Percentiles rank a stretch among this genome's conserved stretches.
These are phyloP conservation scores for Magnaporthiopsis rhizophila DNA, from an alignment of 2,329 filamentous ascomycete species.

Conservation along the genomic window DNA sequence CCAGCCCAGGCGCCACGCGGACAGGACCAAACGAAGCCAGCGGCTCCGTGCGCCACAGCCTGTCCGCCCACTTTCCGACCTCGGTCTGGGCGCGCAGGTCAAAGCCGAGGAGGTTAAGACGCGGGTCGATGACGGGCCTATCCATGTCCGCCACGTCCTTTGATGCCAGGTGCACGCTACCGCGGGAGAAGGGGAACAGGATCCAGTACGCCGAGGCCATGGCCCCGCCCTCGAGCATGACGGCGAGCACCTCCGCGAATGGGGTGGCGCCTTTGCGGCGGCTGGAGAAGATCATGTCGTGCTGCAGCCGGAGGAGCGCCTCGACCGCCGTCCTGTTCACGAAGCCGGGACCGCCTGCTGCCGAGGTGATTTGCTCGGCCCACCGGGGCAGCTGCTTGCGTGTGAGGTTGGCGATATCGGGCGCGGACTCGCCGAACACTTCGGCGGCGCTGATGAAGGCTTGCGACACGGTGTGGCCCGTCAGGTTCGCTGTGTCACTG, in stretches of 20 bases:
- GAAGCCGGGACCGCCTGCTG: slow-evolving; percentile 20
- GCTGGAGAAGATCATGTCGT: slow-evolving; percentile 38
- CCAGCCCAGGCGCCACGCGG: slow-evolving; percentile 28
- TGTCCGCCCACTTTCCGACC: slow-evolving; percentile 13
- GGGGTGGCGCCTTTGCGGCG: slow-evolving; percentile 31
- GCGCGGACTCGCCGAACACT: slow-evolving; percentile 22
- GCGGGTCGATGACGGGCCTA: slow-evolving; percentile 41
- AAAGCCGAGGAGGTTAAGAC: slow-evolving; percentile 30
- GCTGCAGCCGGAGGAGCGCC: slow-evolving; percentile 33
- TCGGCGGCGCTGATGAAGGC: slow-evolving; percentile 26
- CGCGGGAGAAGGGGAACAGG: slow-evolving; percentile 43
- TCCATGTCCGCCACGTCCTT: slow-evolving; percentile 23
- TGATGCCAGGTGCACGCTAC: slow-evolving; percentile 42
- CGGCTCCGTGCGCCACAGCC: slow-evolving; percentile 26
- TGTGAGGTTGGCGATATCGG: slow-evolving; percentile 17
- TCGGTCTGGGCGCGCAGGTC: slow-evolving; percentile 12
- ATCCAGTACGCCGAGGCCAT: slow-evolving; percentile 30
- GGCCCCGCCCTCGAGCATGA: slow-evolving; percentile 18
- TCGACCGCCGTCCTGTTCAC: slow-evolving; percentile 25
- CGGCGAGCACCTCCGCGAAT: slow-evolving; percentile 37
- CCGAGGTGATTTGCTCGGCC: slow-evolving; percentile 21
- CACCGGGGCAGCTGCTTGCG: slow-evolving; percentile 20
- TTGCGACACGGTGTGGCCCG: slow-evolving; percentile 18
- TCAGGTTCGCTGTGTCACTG: slow-evolving; percentile 14
- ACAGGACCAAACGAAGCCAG: slow-evolving; percentile 32